Conservation (phyloP, 2,329 filamentous ascomycete species). For the Xylariaceae sp. region DNA sequence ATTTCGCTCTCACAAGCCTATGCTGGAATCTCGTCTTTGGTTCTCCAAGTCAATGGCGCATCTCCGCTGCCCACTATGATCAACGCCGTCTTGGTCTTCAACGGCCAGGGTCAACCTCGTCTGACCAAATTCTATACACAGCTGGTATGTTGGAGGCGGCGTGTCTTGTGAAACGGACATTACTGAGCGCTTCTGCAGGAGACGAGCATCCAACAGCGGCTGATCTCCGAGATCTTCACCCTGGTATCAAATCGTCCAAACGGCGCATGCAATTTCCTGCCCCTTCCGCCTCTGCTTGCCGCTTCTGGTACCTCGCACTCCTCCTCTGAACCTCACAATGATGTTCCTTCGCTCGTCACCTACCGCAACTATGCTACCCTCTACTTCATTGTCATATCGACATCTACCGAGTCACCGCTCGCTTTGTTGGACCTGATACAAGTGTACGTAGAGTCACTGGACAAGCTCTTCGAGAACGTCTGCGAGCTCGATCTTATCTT, state of each 20-base stretch:
- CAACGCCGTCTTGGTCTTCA: slow-evolving; percentile 97
- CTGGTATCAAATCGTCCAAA: slow-evolving; percentile 86
- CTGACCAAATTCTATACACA: slow-evolving; percentile 99
- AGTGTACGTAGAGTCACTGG: slow-evolving; percentile 93
- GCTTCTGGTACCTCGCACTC: slow-evolving; percentile 59
- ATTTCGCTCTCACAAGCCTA: not conserved
- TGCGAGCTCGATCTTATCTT: slow-evolving; percentile 98
- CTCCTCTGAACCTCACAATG: slow-evolving; percentile 69
- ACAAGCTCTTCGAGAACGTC: slow-evolving; percentile 95
- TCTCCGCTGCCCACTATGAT: slow-evolving; percentile 62
- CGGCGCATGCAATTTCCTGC: slow-evolving; percentile 97
- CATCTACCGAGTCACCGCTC: slow-evolving; percentile 90
- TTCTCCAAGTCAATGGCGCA: not conserved
- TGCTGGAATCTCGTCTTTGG: too few relatives aligned
- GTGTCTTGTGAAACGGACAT: not conserved
- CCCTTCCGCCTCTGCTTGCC: slow-evolving; percentile 63
- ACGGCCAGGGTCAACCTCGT: slow-evolving; percentile 93
- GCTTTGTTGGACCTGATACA: slow-evolving; percentile 96
- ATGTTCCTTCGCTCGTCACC: slow-evolving; percentile 90
- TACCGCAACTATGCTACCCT: slow-evolving; percentile 98
- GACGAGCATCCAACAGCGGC: slow-evolving; percentile 91
- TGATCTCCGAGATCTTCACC: slow-evolving; percentile 95
- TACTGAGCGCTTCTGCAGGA: slow-evolving; percentile 54
- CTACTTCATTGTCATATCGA: slow-evolving; percentile 97
- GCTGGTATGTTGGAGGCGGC: slow-evolving; percentile 53